Evolutionary conservation across 768 basidiomycete genomes (phyloP).

Genomic region (Tylopilus cervinicoccineus): DNA sequence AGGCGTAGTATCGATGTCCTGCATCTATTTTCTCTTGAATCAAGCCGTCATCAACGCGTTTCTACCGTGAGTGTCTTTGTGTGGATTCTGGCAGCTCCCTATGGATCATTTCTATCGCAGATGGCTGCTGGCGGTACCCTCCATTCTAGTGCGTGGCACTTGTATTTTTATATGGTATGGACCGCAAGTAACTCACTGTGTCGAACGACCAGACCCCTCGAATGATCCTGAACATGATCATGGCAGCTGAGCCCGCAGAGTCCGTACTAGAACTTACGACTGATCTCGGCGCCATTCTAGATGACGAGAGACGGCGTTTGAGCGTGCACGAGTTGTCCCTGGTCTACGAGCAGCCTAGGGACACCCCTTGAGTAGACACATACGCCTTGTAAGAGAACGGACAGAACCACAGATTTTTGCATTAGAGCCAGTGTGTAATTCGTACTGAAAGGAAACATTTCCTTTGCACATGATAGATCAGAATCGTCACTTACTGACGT

Average conservation of each 20-base stretch:
- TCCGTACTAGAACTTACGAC: slow-evolving; percentile 13
- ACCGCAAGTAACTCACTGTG: neutral
- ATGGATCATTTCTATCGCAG: neutral
- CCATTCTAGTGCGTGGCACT: slow-evolving; percentile 12
- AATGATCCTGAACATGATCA: slow-evolving; percentile 19
- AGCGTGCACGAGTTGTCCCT: neutral
- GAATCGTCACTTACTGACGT: too few species aligned
- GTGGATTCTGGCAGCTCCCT: neutral
- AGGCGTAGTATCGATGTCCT: neutral
- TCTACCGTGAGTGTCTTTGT: slow-evolving; percentile 11
- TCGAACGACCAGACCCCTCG: slow-evolving; percentile 14
- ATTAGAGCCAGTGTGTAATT: too few species aligned
- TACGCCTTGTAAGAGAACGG: too few species aligned
- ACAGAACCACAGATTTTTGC: too few species aligned
- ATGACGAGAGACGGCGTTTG: neutral
- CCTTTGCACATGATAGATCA: too few species aligned
- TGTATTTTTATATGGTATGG: neutral
- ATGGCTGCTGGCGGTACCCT: slow-evolving; percentile 9
- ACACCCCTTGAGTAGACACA: neutral
- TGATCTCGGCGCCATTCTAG: neutral
- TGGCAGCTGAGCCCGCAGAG: slow-evolving; percentile 6
- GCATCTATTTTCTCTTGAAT: slow-evolving; percentile 1
- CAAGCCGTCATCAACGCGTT: slow-evolving; percentile 12
- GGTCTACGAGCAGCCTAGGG: neutral
- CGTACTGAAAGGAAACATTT: too few species aligned